Evolutionary conservation across 2,329 filamentous ascomycete species (phyloP).

Genomic region (Xenosphaeropsis pyriputrescens): DNA sequence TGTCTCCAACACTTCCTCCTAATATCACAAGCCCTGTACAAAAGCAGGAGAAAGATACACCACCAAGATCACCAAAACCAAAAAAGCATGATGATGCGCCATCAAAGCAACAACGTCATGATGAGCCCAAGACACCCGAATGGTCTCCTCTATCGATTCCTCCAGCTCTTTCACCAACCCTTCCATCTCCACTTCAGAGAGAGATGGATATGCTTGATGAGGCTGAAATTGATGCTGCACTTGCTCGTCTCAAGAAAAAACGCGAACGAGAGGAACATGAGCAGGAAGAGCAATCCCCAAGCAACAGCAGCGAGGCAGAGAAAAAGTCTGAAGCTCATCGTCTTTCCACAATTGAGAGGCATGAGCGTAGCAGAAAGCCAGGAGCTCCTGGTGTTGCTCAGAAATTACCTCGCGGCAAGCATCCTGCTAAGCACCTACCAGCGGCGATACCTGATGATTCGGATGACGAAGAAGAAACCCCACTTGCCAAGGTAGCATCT

Average conservation of each 20-base stretch:
- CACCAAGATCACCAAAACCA: conserved; percentile 1
- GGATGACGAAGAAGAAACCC: too few relatives aligned
- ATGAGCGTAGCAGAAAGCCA: conserved; percentile 15
- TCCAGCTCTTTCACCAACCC: conserved; percentile 14
- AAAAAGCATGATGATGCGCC: conserved; percentile 3
- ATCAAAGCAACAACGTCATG: too few relatives aligned
- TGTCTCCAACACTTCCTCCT: neutral
- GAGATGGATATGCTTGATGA: conserved; percentile 9
- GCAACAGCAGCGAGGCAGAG: neutral
- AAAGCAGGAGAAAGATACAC: neutral
- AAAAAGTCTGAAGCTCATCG: conserved; percentile 2
- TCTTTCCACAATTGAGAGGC: conserved; percentile 12
- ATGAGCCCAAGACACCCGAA: neutral
- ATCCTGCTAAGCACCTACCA: too few relatives aligned
- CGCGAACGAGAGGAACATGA: too few relatives aligned
- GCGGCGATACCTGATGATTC: too few relatives aligned
- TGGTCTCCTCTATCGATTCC: conserved; percentile 11
- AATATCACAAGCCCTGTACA: neutral
- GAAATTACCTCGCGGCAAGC: too few relatives aligned
- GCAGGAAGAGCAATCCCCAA: neutral
- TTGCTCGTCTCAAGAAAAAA: neutral
- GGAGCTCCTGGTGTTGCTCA: conserved; percentile 17
- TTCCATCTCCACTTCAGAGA: conserved; percentile 15
- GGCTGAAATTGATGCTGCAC: conserved; percentile 5
- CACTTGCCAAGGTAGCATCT: neutral